Percentiles rank a stretch among this genome's conserved stretches.
phyloP scores from a whole-genome alignment of 495 filamentous ascomycete genomes.

The Penicillium verhagenii region DNA sequence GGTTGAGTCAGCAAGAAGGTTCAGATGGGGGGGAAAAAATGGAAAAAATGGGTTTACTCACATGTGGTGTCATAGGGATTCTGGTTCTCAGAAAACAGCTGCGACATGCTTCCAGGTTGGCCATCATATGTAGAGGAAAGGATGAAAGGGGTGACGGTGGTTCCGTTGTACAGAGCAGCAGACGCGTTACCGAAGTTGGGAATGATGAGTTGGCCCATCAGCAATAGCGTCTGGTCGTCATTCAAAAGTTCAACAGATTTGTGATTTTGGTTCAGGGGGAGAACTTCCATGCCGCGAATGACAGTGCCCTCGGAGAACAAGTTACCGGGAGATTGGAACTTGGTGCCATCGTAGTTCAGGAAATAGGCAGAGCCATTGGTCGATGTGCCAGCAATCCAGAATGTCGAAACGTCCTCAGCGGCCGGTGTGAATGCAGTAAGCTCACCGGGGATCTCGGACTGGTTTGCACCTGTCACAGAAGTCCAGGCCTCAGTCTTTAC shows the following conservation, averaged over 20 bases:
- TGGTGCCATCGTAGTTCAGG: slow-evolving; percentile 67
- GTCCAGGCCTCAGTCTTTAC: slow-evolving; percentile 61
- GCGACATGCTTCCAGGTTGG: slow-evolving; percentile 68
- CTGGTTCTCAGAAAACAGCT: slow-evolving; percentile 72
- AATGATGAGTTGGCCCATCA: slow-evolving; percentile 76
- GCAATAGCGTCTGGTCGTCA: slow-evolving; percentile 67
- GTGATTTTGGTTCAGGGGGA: slow-evolving; percentile 67
- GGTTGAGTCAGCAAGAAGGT: slow-evolving; percentile 23
- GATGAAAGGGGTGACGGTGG: slow-evolving; percentile 70
- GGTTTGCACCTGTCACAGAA: slow-evolving; percentile 58
- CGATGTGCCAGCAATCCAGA: slow-evolving; percentile 76
- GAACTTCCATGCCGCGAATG: slow-evolving; percentile 78
- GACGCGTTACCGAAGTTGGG: slow-evolving; percentile 78
- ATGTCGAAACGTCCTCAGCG: slow-evolving; percentile 58
- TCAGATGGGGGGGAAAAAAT: slow-evolving; percentile 7
- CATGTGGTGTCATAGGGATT: slow-evolving; percentile 59
- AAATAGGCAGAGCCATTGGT: slow-evolving; percentile 71
- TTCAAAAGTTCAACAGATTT: slow-evolving; percentile 60
- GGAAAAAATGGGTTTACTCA: slow-evolving; percentile 33
- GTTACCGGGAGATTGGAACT: slow-evolving; percentile 57
- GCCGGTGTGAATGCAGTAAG: slow-evolving; percentile 75
- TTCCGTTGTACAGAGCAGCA: slow-evolving; percentile 86
- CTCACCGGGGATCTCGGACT: slow-evolving; percentile 66
- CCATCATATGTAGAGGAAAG: slow-evolving; percentile 66
- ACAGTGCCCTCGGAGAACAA: slow-evolving; percentile 60